Base-by-base conservation (phyloP, 495 filamentous ascomycete genomes). In the Lophium mytilinum region DNA sequence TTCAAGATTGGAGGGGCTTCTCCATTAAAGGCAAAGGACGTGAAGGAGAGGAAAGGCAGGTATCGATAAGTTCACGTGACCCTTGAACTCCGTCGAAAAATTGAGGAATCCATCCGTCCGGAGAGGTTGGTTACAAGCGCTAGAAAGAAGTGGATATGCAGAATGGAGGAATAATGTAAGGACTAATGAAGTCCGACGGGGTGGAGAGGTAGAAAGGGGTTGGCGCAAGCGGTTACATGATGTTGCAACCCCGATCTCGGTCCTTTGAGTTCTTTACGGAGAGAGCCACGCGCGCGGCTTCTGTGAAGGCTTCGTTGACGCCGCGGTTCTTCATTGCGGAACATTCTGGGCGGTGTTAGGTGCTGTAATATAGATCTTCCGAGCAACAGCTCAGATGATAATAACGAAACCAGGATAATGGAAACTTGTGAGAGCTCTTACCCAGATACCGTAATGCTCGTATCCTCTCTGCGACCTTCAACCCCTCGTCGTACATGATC, bases 241-340 rank as follows among this genome's bases (percentile, higher is more conserved):
- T 37, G 10, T 21, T 55, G 58, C 69, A 73, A 52, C 55, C 60
- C 50, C 59, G 48, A 36, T 58, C 63, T 39, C 64, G 61, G 58
- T 68, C 68, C 56, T 72, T 72, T 40, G 64, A 68, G 42, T 73
- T 72, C 72, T 90, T 95, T 40, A 96, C 93, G 19, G 86, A 86
- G 24, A 98, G 75, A 8, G 93, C 93, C n/a, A 97, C 93, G 65
- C 95, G 85, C 43, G 93, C 94, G 37, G 93, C 93, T 75, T 98
- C 93, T 43, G 94, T 96, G 69, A 98, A 98, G 36, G 93, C 94
- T 71, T 98, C 93, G 68, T 96, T 93, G 65, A 98, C 95, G 52
- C 93, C 93, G 37, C 93, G 80, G 73, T 98, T 98, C 69, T 90
- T 85, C 78, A 96, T 96, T 12, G 93, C 93, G 33, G 94, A 97